These are phyloP conservation scores for Entonaema liquescens DNA, from an alignment of 495 filamentous ascomycete species.

Conservation along the genomic window DNA sequence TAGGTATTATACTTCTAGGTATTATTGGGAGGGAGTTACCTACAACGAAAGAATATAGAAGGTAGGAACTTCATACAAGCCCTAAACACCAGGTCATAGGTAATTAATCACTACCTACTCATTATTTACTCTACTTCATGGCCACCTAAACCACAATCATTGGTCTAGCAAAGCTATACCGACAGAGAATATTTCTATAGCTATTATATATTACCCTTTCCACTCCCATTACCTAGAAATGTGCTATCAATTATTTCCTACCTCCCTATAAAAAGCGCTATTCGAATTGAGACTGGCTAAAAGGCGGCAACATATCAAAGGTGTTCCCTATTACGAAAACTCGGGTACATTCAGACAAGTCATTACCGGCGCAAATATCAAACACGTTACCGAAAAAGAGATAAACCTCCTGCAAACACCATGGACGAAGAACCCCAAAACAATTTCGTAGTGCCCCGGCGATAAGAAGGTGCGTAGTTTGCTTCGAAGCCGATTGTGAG, in stretches of 20 bases:
- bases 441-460: neutral
- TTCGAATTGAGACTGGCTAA: neutral
- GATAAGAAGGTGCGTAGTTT: neutral
- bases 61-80: too few relatives aligned
- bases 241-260: neutral
- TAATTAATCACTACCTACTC: too few relatives aligned
- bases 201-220: neutral
- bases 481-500: neutral
- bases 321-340: neutral
- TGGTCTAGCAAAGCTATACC: neutral
- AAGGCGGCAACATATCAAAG: neutral
- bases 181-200: neutral
- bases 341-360: neutral
- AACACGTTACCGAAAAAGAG: neutral
- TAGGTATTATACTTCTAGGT: neutral
- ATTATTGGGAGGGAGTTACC: too few relatives aligned
- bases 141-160: neutral
- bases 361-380: neutral
- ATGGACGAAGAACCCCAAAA: neutral
- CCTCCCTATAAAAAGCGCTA: neutral
- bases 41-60: too few relatives aligned
- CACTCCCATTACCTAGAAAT: neutral
- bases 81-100: too few relatives aligned
- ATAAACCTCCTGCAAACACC: neutral
- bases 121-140: neutral